phyloP scores from a whole-genome alignment of 768 basidiomycete species.

The Podaxis carcinomalis region DNA sequence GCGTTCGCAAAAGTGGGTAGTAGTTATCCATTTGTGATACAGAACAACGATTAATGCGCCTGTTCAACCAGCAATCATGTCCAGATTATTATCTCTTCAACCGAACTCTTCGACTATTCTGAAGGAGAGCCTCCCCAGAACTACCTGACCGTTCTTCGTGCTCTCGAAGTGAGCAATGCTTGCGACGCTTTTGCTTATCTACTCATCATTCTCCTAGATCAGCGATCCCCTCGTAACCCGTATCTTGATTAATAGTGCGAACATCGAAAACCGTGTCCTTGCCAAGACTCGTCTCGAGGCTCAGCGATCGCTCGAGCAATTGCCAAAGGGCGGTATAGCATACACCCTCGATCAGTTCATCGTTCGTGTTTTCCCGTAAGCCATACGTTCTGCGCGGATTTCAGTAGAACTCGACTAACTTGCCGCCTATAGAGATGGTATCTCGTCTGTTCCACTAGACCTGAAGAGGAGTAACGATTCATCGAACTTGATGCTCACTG shows the following conservation, averaged over 20 bases:
- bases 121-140: conserved; percentile 62
- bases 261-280: conserved; percentile 72
- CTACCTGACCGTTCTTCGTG: conserved; percentile 74
- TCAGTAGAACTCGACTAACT: neutral
- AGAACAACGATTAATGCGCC: neutral
- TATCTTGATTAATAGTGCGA: conserved; percentile 69
- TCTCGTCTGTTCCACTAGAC: conserved; percentile 40
- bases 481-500: conserved; percentile 47
- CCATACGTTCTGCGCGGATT: conserved; percentile 12
- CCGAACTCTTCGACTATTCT: conserved; percentile 79
- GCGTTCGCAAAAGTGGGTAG: conserved; percentile 59
- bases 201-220: conserved; percentile 44
- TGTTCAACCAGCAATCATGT: conserved; percentile 32
- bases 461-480: conserved; percentile 26
- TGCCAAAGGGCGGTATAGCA: conserved; percentile 49
- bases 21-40: neutral
- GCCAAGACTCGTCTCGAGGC: conserved; percentile 61
- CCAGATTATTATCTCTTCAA: conserved; percentile 59
- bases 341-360: conserved; percentile 62
- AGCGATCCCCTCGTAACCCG: conserved; percentile 71
- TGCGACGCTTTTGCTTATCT: too few species aligned
- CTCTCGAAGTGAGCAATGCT: conserved; percentile 49
- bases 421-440: conserved; percentile 53
- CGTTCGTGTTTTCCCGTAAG: conserved; percentile 64
- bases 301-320: conserved; percentile 41